phyloP scores from a whole-genome alignment of 2,329 filamentous ascomycete species.

The Emergomyces pasteurianus region DNA sequence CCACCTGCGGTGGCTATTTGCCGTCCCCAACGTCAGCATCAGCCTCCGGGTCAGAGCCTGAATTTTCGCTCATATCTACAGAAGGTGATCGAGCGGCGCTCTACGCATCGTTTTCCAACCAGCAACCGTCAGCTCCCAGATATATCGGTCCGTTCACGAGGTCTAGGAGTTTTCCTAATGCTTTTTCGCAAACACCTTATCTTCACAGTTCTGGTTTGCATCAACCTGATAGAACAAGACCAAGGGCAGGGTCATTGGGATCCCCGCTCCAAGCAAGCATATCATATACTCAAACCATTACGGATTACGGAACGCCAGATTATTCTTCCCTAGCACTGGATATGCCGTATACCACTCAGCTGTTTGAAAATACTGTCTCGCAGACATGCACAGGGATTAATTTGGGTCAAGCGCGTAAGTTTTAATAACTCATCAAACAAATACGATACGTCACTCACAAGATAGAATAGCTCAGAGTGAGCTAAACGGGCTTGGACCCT shows the following conservation, averaged over 20 bases:
- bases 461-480: not conserved
- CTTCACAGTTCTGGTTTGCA: slow-evolving; percentile 6
- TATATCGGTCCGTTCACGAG: slow-evolving; percentile 4
- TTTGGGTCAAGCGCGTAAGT: not conserved
- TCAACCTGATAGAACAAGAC: slow-evolving; percentile 2
- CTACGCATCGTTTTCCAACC: slow-evolving; percentile 17
- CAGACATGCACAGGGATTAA: not conserved
- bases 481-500: not conserved
- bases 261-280: slow-evolving; percentile 4
- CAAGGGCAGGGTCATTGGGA: slow-evolving; percentile 6
- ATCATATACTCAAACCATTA: slow-evolving; percentile 6
- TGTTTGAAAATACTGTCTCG: not conserved
- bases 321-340: slow-evolving; percentile 1
- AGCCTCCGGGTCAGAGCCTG: slow-evolving; percentile 16
- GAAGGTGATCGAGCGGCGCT: slow-evolving; percentile 17
- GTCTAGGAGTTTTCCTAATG: slow-evolving; percentile 9
- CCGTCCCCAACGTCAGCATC: slow-evolving; percentile 13
- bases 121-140: slow-evolving; percentile 4
- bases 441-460: not conserved
- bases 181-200: slow-evolving; percentile 1
- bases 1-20: slow-evolving; percentile 26
- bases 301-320: slow-evolving; percentile 5
- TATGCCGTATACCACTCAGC: slow-evolving; percentile 1
- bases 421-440: not conserved
- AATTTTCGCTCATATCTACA: slow-evolving; percentile 17